Conservation (phyloP, 2,329 filamentous ascomycete species). For the Exserohilum rostratum region DNA sequence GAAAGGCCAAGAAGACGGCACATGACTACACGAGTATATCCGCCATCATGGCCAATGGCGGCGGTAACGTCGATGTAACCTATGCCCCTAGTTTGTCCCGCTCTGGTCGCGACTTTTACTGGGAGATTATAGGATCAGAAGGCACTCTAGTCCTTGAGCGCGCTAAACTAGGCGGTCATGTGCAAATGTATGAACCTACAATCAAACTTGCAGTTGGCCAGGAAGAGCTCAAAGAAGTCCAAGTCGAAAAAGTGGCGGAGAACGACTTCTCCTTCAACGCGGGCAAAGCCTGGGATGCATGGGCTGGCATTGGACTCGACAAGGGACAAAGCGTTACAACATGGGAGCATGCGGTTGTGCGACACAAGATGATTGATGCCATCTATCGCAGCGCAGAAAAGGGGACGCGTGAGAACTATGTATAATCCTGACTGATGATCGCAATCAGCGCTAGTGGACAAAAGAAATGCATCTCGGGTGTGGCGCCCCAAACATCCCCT, state of each 20-base stretch:
- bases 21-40: conserved; percentile 38
- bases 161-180: conserved; percentile 31
- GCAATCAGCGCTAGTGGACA: background rate
- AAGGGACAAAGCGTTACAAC: conserved; percentile 34
- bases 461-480: background rate
- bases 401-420: conserved; percentile 38
- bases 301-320: conserved; percentile 47
- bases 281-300: conserved; percentile 63
- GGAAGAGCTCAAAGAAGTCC: conserved; percentile 49
- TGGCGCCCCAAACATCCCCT: background rate
- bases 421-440: conserved; percentile 10
- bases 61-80: conserved; percentile 31
- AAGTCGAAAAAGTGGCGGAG: conserved; percentile 56
- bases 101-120: conserved; percentile 35
- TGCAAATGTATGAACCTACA: conserved; percentile 53
- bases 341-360: conserved; percentile 43
- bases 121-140: conserved; percentile 50
- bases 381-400: conserved; percentile 42
- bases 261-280: conserved; percentile 57
- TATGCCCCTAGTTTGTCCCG: conserved; percentile 30
- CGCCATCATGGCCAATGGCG: conserved; percentile 29
- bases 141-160: conserved; percentile 41
- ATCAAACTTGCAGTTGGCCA: conserved; percentile 39
- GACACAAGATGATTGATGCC: conserved; percentile 47
- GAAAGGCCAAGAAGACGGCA: conserved; percentile 32